Base-by-base conservation (phyloP, 2,329 filamentous ascomycete genomes). In the Orbilia quercus region DNA sequence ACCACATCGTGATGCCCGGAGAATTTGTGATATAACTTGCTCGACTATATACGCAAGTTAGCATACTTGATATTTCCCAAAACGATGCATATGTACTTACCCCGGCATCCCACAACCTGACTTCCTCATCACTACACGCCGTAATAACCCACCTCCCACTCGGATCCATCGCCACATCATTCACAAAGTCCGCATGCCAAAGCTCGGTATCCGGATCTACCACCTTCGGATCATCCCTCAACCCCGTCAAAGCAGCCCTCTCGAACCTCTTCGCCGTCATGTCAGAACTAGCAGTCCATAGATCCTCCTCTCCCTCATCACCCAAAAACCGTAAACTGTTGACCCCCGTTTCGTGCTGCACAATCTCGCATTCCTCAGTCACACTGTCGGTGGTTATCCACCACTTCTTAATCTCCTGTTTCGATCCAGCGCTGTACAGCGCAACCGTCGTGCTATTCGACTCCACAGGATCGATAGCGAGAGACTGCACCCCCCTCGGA, bases 261-360 rank as follows among this genome's bases (percentile, higher is more conserved):
- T 77, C 76, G 40, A 78, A 75, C 42, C 91, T 93, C 80, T 94
- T 95, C 1, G 88, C 88, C 0, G 90, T 92, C 77, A 92, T 95
- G 80, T 99, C 95, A 2, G 92, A 92, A 72, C 92, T 96, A 4
- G 93, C 90, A 6, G 94, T 97, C 92, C 92, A 98, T 12, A 97
- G 82, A 77, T 97, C 91, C 11, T 86, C 85, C 28, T 71, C 87
- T 34, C 82, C 82, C 14, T 80, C 79, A 50, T 88, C 86, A 2
- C 81, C 81, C 75, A 92, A 90, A 77, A 96, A 96, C 18, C 86
- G 82, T 12, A 98, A 82, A 75, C 86, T 88, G 81, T 96, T 96
- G 7, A 99, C 88, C 76, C 90, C 95, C 0, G 95, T 99, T 76
- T 97, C 92, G 80, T 99, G 95, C 75, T 89, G 89, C 50, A 90